Conservation (phyloP, 1,284 basidiomycete genomes). For the Ceratobasidium sp. region DNA sequence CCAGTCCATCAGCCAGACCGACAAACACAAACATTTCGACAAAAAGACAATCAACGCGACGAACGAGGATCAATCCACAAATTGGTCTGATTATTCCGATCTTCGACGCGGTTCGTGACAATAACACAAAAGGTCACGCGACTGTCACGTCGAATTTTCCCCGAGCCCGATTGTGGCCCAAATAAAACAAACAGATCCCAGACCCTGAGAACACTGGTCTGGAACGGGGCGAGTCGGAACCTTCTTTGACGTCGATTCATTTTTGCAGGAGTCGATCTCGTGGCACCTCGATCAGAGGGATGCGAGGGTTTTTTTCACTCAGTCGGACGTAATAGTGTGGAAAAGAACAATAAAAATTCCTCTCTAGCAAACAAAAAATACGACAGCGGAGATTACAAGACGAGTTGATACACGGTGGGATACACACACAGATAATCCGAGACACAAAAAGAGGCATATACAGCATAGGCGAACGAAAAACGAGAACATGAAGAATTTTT, state of each 20-base stretch:
- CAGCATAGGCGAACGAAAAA: slow-evolving; percentile 8
- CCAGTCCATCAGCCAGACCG: not conserved
- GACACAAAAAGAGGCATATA: not conserved
- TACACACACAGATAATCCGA: not conserved
- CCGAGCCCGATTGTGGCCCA: not conserved
- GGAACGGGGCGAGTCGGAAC: no score
- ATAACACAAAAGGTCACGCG: not conserved
- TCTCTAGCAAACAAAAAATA: not conserved
- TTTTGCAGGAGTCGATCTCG: not conserved
- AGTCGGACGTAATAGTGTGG: not conserved
- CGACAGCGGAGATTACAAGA: not conserved
- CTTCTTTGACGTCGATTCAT: not conserved
- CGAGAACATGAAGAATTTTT: not conserved
- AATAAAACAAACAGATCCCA: not conserved
- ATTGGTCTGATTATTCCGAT: not conserved
- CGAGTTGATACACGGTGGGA: not conserved
- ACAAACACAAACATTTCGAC: not conserved
- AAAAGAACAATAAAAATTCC: not conserved
- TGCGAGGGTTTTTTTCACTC: no score
- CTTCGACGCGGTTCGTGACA: not conserved
- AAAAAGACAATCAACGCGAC: not conserved
- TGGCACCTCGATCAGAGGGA: no score
- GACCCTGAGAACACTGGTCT: not conserved
- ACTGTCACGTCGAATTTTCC: slow-evolving; percentile 6
- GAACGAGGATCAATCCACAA: not conserved